Evolutionary conservation across 192 early-diverging fungal genomes (phyloP).

Genomic region (Entrophospora sp.): DNA sequence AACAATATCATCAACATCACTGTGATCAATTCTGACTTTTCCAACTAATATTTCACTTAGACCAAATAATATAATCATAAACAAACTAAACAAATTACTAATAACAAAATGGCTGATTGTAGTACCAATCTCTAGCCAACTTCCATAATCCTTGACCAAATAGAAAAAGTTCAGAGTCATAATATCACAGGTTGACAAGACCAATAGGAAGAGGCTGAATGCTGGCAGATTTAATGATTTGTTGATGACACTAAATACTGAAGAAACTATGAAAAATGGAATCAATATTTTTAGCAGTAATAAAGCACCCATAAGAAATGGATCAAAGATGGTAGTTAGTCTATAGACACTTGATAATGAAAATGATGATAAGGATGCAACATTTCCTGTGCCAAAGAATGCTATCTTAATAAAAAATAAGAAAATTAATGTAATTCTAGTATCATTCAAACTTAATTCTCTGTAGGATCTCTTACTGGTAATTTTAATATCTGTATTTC

Average conservation of each 20-base stretch:
- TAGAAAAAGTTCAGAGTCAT: constrained; percentile 97
- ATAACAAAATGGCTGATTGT: constrained; percentile 95
- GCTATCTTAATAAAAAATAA: constrained; percentile 86
- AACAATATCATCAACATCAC: too few species aligned
- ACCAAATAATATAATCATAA: constrained; percentile 80
- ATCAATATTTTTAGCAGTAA: constrained; percentile 84
- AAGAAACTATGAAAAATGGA: constrained; percentile 89
- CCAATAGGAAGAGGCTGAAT: constrained; percentile 79
- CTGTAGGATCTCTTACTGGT: too few species aligned
- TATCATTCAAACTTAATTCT: constrained; percentile 43
- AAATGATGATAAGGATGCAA: constrained; percentile 81
- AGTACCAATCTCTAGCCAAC: constrained; percentile 95
- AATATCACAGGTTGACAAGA: constrained; percentile 80
- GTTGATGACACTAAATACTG: constrained; percentile 71
- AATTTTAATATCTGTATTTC: too few species aligned
- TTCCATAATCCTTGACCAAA: constrained; percentile 81
- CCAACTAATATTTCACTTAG: constrained; percentile 57
- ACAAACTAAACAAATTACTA: constrained; percentile 82
- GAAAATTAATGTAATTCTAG: constrained; percentile 62
- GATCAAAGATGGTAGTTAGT: constrained; percentile 82
- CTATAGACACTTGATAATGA: constrained; percentile 82
- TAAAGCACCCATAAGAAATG: constrained; percentile 80
- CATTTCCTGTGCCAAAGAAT: constrained; percentile 96
- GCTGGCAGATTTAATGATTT: constrained; percentile 71
- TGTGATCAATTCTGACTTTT: too few species aligned